Conservation (phyloP, 2,329 filamentous ascomycete species). For the Cladosporium sp. region DNA sequence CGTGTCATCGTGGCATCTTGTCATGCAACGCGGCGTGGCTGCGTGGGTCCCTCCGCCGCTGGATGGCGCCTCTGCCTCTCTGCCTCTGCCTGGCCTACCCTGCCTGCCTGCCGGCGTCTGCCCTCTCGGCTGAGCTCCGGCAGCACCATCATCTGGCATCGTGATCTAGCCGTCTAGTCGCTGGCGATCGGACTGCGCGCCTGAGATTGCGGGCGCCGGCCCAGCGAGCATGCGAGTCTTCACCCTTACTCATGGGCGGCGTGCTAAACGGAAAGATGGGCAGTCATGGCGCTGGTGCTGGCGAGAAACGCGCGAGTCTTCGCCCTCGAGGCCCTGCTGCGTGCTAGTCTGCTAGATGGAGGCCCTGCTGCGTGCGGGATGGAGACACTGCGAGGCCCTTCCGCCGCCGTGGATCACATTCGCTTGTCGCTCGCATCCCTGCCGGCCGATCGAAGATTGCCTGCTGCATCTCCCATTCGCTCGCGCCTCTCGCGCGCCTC, state of each 20-base stretch:
- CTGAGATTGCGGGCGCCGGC: not conserved
- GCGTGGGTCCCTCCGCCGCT: no score
- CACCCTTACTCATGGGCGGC: no score
- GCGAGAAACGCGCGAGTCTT: no score
- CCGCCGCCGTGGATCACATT: not conserved
- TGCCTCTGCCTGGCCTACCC: not conserved
- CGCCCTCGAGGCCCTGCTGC: no score
- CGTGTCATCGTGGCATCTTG: no score
- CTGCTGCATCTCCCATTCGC: constrained; percentile 8
- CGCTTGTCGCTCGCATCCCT: not conserved
- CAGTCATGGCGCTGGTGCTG: no score
- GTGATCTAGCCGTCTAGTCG: not conserved
- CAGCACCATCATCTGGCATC: not conserved
- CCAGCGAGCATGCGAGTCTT: no score
- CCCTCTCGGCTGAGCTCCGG: not conserved
- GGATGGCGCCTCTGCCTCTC: not conserved
- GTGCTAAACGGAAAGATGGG: no score
- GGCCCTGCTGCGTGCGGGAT: no score
- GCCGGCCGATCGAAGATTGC: constrained; percentile 8
- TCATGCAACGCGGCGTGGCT: no score
- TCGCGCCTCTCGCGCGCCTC: not conserved
- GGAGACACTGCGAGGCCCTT: not conserved
- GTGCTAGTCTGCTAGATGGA: no score
- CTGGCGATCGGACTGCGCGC: not conserved
- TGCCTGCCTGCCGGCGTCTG: not conserved